Evolutionary conservation across 1,139 yeast genomes (phyloP).

Genomic region (Scheffersomyces quercinus): DNA sequence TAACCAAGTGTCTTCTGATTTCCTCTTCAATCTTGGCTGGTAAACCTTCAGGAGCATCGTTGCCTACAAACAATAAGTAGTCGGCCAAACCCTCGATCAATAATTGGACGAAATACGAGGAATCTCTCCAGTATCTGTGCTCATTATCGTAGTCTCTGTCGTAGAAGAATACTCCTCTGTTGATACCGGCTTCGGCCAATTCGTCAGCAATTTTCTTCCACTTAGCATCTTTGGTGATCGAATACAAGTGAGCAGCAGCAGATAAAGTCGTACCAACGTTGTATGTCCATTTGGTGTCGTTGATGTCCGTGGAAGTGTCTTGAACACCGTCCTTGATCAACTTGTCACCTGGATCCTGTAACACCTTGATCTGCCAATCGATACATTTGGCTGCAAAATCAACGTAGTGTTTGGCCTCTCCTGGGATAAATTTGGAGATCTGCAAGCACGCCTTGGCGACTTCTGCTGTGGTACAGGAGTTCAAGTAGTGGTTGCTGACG

Average conservation of each 20-base stretch:
- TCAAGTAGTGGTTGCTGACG: slow-evolving; percentile 56
- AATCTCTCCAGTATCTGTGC: slow-evolving; percentile 65
- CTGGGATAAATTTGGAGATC: slow-evolving; percentile 53
- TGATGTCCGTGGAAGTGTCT: slow-evolving; percentile 43
- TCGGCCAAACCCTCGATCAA: slow-evolving; percentile 72
- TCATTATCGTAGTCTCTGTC: slow-evolving; percentile 64
- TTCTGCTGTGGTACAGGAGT: slow-evolving; percentile 71
- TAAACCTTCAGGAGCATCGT: slow-evolving; percentile 44
- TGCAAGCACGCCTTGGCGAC: slow-evolving; percentile 68
- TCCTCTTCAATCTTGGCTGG: slow-evolving; percentile 42
- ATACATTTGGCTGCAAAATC: slow-evolving; percentile 56
- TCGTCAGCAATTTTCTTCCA: slow-evolving; percentile 59
- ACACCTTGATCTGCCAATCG: slow-evolving; percentile 53
- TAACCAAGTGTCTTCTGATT: slow-evolving; percentile 49
- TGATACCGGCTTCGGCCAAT: slow-evolving; percentile 61
- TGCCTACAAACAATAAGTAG: slow-evolving; percentile 51
- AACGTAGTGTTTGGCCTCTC: slow-evolving; percentile 44
- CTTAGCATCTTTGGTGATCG: slow-evolving; percentile 51
- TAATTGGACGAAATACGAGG: slow-evolving; percentile 64
- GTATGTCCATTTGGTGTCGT: slow-evolving; percentile 66
- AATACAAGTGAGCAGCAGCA: slow-evolving; percentile 53
- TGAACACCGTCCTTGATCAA: slow-evolving; percentile 66
- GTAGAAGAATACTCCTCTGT: slow-evolving; percentile 56
- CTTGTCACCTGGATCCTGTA: slow-evolving; percentile 57
- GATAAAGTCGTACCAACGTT: slow-evolving; percentile 68